Conservation (phyloP, 225 moss, liverwort and hornwort genomes). For the Bryum argenteum region DNA sequence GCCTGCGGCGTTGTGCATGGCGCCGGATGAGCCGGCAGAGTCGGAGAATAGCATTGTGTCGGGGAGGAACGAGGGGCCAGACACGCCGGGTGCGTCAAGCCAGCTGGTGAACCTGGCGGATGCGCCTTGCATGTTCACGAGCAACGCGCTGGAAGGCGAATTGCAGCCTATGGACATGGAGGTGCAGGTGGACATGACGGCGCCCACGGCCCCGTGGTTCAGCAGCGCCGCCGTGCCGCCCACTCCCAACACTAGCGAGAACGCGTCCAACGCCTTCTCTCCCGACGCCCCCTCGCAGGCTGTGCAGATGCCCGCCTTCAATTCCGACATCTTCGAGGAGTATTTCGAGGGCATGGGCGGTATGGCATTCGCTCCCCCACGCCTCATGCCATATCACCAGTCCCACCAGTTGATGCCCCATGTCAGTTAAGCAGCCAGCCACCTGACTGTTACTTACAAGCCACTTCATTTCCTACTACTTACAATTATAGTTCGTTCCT, state of each 20-base stretch:
- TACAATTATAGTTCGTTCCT: too few relatives aligned
- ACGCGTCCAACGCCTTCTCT: background rate
- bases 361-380: too few relatives aligned
- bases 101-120: constrained; percentile 25
- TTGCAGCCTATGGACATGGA: constrained; percentile 28
- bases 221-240: constrained; percentile 10
- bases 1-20: background rate
- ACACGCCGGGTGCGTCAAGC: constrained; percentile 8
- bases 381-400: too few relatives aligned
- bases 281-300: background rate
- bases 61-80: constrained; percentile 23
- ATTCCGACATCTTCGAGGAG: too few relatives aligned
- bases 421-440: too few relatives aligned
- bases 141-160: constrained; percentile 27
- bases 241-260: background rate
- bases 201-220: constrained; percentile 32
- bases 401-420: too few relatives aligned
- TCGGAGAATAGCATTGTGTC: constrained; percentile 40
- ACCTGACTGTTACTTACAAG: too few relatives aligned
- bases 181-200: constrained; percentile 20
- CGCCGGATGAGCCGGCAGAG: constrained; percentile 22
- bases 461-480: too few relatives aligned
- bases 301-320: too few relatives aligned
- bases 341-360: too few relatives aligned
- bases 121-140: constrained; percentile 15